These are phyloP conservation scores for Aspergillus uvarum DNA, from an alignment of 2,329 filamentous ascomycete genomes.

Conservation along the genomic window DNA sequence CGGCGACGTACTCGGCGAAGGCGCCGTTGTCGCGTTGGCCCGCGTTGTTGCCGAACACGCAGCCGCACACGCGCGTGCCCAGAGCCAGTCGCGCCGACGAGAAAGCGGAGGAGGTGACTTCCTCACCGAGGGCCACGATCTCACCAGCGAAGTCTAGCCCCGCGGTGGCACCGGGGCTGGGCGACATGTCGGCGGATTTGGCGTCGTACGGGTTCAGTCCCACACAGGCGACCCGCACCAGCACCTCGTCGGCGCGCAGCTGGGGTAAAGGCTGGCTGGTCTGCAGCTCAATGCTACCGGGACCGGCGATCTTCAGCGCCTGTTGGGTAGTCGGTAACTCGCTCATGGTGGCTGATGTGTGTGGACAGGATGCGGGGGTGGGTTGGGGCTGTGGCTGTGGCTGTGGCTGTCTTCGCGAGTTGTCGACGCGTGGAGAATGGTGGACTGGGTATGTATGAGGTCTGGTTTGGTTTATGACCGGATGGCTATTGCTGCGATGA, in stretches of 20 bases:
- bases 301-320: background rate
- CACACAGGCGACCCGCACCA: conserved; percentile 23
- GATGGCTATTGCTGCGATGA: too few species aligned
- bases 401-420: too few species aligned
- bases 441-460: too few species aligned
- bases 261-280: background rate
- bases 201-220: conserved; percentile 17
- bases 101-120: background rate
- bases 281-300: background rate
- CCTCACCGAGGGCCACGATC: conserved; percentile 14
- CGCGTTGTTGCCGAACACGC: conserved; percentile 30
- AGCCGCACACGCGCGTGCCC: conserved; percentile 38
- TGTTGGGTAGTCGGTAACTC: too few species aligned
- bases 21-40: conserved; percentile 28
- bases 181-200: conserved; percentile 8
- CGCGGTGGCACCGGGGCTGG: conserved; percentile 5
- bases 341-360: too few species aligned
- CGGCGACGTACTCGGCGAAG: conserved; percentile 38
- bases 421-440: too few species aligned
- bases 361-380: too few species aligned
- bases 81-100: conserved; percentile 8
- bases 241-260: conserved; percentile 5
- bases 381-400: too few species aligned
- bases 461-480: too few species aligned
- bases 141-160: conserved; percentile 27